Evolutionary conservation across 805 yeast species (phyloP).

Genomic region (Wickerhamiella dianesei): DNA sequence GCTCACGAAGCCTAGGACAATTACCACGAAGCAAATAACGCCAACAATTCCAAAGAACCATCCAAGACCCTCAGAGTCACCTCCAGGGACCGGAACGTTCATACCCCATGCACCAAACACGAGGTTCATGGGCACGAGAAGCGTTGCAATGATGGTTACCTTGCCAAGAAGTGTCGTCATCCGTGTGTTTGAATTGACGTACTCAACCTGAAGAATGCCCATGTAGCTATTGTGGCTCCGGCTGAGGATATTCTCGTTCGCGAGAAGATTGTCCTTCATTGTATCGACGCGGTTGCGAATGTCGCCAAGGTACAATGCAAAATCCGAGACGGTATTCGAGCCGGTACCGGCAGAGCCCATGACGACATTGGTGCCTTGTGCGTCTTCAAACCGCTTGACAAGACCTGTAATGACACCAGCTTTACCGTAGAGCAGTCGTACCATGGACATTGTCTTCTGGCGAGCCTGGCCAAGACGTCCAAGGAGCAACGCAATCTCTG

Average conservation of each 20-base stretch:
- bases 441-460: conserved; percentile 79
- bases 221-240: conserved; percentile 84
- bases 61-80: conserved; percentile 29
- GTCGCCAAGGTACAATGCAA: conserved; percentile 85
- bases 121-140: conserved; percentile 81
- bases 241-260: conserved; percentile 86
- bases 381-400: conserved; percentile 86
- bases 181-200: conserved; percentile 70
- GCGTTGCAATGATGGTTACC: conserved; percentile 81
- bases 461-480: conserved; percentile 78
- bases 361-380: conserved; percentile 30
- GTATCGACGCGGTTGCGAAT: conserved; percentile 95
- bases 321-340: conserved; percentile 54
- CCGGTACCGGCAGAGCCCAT: neutral
- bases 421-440: conserved; percentile 80
- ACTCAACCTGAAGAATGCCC: conserved; percentile 88
- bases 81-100: conserved; percentile 85
- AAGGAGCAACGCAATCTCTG: conserved; percentile 35
- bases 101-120: conserved; percentile 89
- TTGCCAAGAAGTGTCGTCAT: conserved; percentile 79
- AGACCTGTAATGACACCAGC: conserved; percentile 95
- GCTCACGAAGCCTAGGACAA: conserved; percentile 30
- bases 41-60: conserved; percentile 66
- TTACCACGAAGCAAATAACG: conserved; percentile 32
- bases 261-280: conserved; percentile 82